phyloP scores from a whole-genome alignment of 129 eudicot species.

The Flaveria bidentis region DNA sequence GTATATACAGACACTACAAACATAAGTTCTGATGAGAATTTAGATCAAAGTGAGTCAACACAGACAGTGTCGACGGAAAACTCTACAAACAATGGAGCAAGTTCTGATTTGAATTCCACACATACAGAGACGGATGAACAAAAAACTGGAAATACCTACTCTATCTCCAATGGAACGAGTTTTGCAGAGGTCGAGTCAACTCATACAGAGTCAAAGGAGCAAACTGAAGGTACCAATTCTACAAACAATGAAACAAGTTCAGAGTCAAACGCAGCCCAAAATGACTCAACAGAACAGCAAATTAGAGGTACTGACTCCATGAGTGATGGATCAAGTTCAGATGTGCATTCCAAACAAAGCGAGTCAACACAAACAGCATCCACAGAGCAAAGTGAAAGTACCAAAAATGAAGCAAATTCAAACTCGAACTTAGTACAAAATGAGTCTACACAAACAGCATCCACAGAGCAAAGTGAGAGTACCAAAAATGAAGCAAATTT shows the following conservation, averaged over 20 bases:
- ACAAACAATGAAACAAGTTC: conserved; percentile 27
- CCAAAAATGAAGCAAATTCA: conserved; percentile 15
- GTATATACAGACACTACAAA: conserved; percentile 34
- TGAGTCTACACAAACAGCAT: conserved; percentile 34
- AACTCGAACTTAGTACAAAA: conserved; percentile 18
- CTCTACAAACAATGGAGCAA: conserved; percentile 23
- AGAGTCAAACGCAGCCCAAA: conserved; percentile 8
- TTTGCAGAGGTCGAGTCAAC: conserved; percentile 26
- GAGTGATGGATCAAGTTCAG: conserved; percentile 1
- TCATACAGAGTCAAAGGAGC: conserved; percentile 31
- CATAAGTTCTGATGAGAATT: conserved; percentile 32
- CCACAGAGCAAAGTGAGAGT: conserved; percentile 27
- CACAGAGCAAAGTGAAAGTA: conserved; percentile 26
- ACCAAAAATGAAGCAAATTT: conserved; percentile 15
- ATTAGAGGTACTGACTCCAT: conserved; percentile 31
- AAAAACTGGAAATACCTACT: conserved; percentile 26
- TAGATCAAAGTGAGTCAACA: conserved; percentile 28
- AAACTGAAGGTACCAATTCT: conserved; percentile 25
- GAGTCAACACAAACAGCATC: conserved; percentile 34
- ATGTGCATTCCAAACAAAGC: conserved; percentile 19
- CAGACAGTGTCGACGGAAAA: conserved; percentile 4
- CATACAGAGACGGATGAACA: conserved; percentile 26
- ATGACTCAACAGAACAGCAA: conserved; percentile 31
- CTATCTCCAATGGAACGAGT: conserved; percentile 10
- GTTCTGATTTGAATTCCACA: conserved; percentile 10